phyloP scores from a whole-genome alignment of 768 basidiomycete genomes.

The Boletellus emodensis region DNA sequence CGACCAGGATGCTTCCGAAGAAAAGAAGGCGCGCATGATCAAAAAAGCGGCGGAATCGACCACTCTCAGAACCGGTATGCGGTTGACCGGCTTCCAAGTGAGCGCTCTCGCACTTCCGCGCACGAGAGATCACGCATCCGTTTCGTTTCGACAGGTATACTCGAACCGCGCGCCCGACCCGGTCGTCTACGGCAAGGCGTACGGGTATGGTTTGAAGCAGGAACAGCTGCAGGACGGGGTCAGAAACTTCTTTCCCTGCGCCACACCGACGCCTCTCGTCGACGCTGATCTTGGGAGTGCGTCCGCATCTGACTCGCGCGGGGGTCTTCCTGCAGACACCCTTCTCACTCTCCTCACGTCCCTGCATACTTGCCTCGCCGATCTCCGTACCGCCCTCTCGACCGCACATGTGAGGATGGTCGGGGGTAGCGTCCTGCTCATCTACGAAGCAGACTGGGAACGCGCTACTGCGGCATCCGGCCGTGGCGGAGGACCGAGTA shows the following conservation, averaged over 20 bases:
- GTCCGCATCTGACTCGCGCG: conserved; percentile 9
- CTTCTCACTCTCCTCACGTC: conserved; percentile 56
- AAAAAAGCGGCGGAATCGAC: conserved; percentile 68
- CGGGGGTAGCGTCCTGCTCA: conserved; percentile 73
- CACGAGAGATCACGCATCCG: neutral
- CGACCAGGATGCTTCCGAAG: conserved; percentile 58
- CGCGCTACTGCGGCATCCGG: conserved; percentile 32
- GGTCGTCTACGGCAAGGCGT: conserved; percentile 64
- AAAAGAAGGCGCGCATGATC: conserved; percentile 79
- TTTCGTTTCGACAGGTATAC: conserved; percentile 53
- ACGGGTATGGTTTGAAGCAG: conserved; percentile 71
- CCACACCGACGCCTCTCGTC: conserved; percentile 9
- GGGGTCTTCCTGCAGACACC: conserved; percentile 52
- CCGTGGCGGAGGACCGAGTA: conserved; percentile 33
- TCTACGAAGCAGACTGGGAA: conserved; percentile 66
- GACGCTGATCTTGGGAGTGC: conserved; percentile 3
- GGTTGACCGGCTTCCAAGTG: conserved; percentile 91
- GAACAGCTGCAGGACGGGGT: conserved; percentile 75
- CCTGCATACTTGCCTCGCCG: conserved; percentile 49
- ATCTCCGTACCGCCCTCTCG: conserved; percentile 48
- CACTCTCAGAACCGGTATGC: conserved; percentile 66
- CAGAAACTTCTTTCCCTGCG: conserved; percentile 70
- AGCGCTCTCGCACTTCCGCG: conserved; percentile 14
- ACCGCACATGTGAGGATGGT: conserved; percentile 72
- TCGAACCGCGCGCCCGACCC: conserved; percentile 54